Evolutionary conservation across 805 yeast genomes (phyloP), one percentile per base, ranked within the genome.

Genomic region (Saturnispora zaruensis): DNA sequence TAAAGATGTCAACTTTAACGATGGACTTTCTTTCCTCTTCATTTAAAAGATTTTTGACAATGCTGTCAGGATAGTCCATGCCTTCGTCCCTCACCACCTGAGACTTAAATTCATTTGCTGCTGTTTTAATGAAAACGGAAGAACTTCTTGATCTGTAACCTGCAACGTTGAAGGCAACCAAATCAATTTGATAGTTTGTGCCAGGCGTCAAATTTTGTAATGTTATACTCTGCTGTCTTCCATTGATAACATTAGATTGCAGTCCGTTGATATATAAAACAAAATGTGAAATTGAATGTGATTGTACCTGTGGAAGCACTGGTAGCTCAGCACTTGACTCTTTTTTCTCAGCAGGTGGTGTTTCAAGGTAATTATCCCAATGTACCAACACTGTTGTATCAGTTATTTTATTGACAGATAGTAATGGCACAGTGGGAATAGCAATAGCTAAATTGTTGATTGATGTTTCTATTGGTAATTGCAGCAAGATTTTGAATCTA

Each of bases 391-490:
- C 74, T 25, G 75, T 64, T 7, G 65, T 58, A 33, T 66, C 63
- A 5, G 76, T 70, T 44, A 81, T 73, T 55, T 73, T 71, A 57
- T 79, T 84, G 6, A 81, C 71, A 45, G 82, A 78, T 14, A 80
- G 66, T 43, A 66, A 63, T 3, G 84, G 83, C 6, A 76, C 68
- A 49, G 71, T 74, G 4, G 87, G 87, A 32, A 81, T 75, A 26
- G 74, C 75, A 20, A 79, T 70, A 54, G 73, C 71, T 38, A 81
- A 62, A 32, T 70, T 69, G 46, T 67, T 68, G 30, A 78, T 69
- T 24, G 77, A 64, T 45, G 69, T 71, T 13, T 72, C 75, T 24
- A 74, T 65, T 1, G 84, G 82, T 2, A 77, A 56, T 2, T 64
- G 58, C 32, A 60, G 41, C 16, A 67, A 55, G 11, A 48, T 38